Evolutionary conservation across 768 basidiomycete species (phyloP).

Genomic region (Boletellus ananiceps): DNA sequence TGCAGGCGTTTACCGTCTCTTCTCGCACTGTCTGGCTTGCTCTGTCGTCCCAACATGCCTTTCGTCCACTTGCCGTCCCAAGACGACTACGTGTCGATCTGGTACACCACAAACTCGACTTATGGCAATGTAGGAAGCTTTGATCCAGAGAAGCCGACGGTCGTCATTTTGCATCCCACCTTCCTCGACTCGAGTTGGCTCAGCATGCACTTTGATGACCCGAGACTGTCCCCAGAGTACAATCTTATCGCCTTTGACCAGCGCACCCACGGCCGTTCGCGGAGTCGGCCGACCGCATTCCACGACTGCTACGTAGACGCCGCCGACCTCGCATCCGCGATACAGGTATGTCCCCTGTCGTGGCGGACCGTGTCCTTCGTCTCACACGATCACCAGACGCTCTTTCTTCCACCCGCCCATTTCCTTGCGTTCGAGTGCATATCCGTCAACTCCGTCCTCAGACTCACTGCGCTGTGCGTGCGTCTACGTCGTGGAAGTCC

Average conservation of each 20-base stretch:
- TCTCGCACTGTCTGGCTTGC: conserved; percentile 1
- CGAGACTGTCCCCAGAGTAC: conserved; percentile 50
- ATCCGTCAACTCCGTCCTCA: conserved; percentile 52
- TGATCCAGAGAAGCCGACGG: conserved; percentile 58
- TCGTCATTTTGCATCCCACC: conserved; percentile 63
- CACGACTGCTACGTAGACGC: conserved; percentile 78
- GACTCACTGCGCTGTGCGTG: conserved; percentile 63
- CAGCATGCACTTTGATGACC: conserved; percentile 61
- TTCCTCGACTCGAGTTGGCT: conserved; percentile 71
- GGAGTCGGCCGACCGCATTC: conserved; percentile 45
- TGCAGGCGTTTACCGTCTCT: conserved; percentile 5
- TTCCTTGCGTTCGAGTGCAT: conserved; percentile 65
- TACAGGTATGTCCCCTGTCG: conserved; percentile 43
- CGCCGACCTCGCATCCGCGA: conserved; percentile 66
- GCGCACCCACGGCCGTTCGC: conserved; percentile 57
- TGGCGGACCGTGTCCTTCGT: background rate
- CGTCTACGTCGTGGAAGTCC: background rate
- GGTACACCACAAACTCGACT: conserved; percentile 63
- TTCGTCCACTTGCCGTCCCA: conserved; percentile 58
- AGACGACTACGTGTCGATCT: conserved; percentile 67
- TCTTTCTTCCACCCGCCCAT: conserved; percentile 65
- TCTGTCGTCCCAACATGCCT: conserved; percentile 49
- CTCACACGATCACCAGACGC: conserved; percentile 35
- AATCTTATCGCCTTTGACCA: conserved; percentile 77
- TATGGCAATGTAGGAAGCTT: conserved; percentile 62